Conservation (phyloP, 1,284 basidiomycete species). For the Rhodotorula mucilaginosa region DNA sequence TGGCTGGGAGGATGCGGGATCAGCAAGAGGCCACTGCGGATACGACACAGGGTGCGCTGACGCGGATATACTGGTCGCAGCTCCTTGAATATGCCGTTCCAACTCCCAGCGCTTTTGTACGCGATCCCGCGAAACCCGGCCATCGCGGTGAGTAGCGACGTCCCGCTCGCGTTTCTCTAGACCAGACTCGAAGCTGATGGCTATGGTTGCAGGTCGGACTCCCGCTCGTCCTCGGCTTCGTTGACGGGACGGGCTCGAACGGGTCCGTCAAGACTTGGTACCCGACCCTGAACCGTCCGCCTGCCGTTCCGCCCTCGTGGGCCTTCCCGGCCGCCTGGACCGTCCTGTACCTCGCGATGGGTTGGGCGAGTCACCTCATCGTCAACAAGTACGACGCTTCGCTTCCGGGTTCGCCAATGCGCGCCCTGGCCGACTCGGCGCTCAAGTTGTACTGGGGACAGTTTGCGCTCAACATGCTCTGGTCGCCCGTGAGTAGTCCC, state of each 20-base stretch:
- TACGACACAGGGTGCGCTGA: no score
- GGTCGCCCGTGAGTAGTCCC: conserved; percentile 56
- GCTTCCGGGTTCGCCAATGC: conserved; percentile 50
- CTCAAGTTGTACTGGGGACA: conserved; percentile 69
- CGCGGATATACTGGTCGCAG: no score
- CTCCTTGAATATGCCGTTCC: conserved; percentile 5
- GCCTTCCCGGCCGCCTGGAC: conserved; percentile 42
- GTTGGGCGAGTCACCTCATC: conserved; percentile 63
- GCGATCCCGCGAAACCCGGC: conserved; percentile 19
- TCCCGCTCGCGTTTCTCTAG: no score
- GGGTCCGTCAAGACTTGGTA: conserved; percentile 34
- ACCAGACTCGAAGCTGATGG: no score
- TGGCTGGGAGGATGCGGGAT: no score
- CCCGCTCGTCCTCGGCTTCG: conserved; percentile 31
- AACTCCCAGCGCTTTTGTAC: conserved; percentile 18
- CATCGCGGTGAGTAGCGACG: conserved; percentile 7
- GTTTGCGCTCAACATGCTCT: conserved; percentile 64
- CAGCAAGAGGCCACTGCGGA: no score
- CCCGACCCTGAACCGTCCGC: conserved; percentile 26
- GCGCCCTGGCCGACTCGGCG: conserved; percentile 53
- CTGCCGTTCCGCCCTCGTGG: conserved; percentile 30
- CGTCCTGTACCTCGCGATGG: conserved; percentile 40
- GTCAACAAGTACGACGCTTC: conserved; percentile 59
- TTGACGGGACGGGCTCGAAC: conserved; percentile 19
- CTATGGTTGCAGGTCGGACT: conserved; percentile 33